Evolutionary conservation across 2,329 filamentous ascomycete species (phyloP).

Genomic region (Aspergillus sergii): DNA sequence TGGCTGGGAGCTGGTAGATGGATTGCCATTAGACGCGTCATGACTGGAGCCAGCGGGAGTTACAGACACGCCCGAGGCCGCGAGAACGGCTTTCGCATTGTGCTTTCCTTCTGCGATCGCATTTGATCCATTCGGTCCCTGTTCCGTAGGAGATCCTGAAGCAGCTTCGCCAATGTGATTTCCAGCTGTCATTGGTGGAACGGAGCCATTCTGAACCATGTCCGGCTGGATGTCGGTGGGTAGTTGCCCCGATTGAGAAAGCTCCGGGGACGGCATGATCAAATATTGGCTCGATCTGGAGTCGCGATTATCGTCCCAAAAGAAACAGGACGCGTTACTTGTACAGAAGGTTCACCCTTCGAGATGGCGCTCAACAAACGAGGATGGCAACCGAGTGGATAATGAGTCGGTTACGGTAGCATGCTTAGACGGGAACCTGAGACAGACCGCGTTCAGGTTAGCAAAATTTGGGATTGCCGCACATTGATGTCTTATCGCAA

Average conservation of each 20-base stretch:
- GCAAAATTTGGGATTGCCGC: conserved; percentile 8
- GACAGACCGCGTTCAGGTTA: conserved; percentile 18
- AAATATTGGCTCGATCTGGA: background rate
- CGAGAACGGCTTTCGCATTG: conserved; percentile 61
- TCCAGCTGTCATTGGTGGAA: conserved; percentile 21
- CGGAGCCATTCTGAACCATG: conserved; percentile 28
- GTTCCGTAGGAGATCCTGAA: conserved; percentile 25
- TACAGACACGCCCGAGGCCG: conserved; percentile 49
- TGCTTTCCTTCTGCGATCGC: conserved; percentile 62
- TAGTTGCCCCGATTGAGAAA: conserved; percentile 29
- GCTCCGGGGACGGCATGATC: conserved; percentile 41
- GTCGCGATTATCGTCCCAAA: conserved; percentile 9
- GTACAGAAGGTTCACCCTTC: conserved; percentile 22
- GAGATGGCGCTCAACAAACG: conserved; percentile 28
- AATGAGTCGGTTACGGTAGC: conserved; percentile 28
- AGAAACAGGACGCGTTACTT: conserved; percentile 23
- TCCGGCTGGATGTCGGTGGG: conserved; percentile 27
- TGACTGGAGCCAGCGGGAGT: conserved; percentile 30
- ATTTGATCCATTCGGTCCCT: conserved; percentile 39
- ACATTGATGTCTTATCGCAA: conserved; percentile 6
- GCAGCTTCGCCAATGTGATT: conserved; percentile 25
- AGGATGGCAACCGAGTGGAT: conserved; percentile 19
- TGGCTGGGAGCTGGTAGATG: conserved; percentile 28
- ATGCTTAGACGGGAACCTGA: conserved; percentile 30
- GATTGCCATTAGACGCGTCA: conserved; percentile 32